These are phyloP conservation scores for Citrus sp. DNA, from an alignment of 345 rosid species.

Conservation along the genomic window DNA sequence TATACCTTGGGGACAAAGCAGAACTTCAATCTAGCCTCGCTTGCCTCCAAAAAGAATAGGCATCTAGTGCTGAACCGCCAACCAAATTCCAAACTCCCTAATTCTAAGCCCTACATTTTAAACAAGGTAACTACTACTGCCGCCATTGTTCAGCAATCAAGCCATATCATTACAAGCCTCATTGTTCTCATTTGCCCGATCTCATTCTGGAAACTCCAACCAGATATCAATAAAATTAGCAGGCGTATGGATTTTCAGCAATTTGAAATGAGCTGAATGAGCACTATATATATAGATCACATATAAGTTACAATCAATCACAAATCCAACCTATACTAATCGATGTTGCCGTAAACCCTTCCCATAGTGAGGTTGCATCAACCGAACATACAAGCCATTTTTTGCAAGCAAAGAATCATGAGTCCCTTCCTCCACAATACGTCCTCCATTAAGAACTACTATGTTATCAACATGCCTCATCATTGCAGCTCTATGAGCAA, in stretches of 20 bases:
- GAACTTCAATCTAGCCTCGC: conserved; percentile 31
- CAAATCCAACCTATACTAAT: conserved; percentile 42
- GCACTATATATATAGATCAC: conserved; percentile 27
- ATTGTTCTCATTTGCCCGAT: conserved; percentile 10
- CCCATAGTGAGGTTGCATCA: conserved; percentile 97
- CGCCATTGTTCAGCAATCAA: conserved; percentile 5
- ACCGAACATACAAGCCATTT: conserved; percentile 89
- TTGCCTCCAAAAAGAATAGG: conserved; percentile 72
- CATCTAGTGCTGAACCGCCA: conserved; percentile 34
- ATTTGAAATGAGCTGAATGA: conserved; percentile 14
- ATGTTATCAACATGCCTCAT: conserved; percentile 97
- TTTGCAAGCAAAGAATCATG: conserved; percentile 79
- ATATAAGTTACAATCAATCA: conserved; percentile 15
- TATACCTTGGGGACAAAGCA: conserved; percentile 44
- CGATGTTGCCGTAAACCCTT: conserved; percentile 95
- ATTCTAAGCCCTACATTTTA: conserved; percentile 30
- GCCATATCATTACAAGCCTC: conserved; percentile 23
- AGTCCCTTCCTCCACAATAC: conserved; percentile 91
- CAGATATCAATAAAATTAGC: background rate
- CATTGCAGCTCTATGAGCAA: conserved; percentile 96
- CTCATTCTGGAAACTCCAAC: conserved; percentile 13
- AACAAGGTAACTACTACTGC: conserved; percentile 20
- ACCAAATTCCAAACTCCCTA: conserved; percentile 31
- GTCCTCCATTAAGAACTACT: conserved; percentile 96
- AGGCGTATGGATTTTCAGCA: conserved; percentile 12